phyloP scores from a whole-genome alignment of 169 alveolate genomes.

The Ichthyophthirius multifiliis region DNA sequence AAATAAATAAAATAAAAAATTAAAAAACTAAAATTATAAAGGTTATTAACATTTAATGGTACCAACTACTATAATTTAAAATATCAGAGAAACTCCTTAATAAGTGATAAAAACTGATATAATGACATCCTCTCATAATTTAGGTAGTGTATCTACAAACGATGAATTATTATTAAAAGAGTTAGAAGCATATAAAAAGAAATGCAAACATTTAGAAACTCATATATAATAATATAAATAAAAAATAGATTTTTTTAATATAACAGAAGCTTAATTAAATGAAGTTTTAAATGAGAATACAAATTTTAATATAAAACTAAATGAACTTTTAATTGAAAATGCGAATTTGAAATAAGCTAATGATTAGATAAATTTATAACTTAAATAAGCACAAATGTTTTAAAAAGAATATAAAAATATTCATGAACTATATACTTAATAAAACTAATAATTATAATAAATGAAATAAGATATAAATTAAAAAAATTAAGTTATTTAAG shows the following conservation, averaged over 20 bases:
- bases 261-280: neutral
- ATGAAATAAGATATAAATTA: neutral
- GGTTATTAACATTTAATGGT: no score
- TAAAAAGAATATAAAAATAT: neutral
- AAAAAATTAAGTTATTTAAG: neutral
- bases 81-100: no score
- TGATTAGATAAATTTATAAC: neutral
- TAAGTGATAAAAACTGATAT: no score
- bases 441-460: neutral
- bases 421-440: neutral
- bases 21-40: no score
- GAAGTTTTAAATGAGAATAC: neutral
- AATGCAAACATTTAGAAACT: conserved; percentile 2
- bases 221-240: neutral
- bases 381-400: neutral
- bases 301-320: neutral
- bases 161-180: neutral
- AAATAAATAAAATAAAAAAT: no score
- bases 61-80: no score
- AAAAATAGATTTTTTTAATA: neutral
- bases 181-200: neutral
- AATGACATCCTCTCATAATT: no score
- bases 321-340: neutral
- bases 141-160: no score
- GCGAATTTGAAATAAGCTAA: neutral